Evolutionary conservation across 306 rosid species (phyloP).

Genomic region (Comarum palustre): DNA sequence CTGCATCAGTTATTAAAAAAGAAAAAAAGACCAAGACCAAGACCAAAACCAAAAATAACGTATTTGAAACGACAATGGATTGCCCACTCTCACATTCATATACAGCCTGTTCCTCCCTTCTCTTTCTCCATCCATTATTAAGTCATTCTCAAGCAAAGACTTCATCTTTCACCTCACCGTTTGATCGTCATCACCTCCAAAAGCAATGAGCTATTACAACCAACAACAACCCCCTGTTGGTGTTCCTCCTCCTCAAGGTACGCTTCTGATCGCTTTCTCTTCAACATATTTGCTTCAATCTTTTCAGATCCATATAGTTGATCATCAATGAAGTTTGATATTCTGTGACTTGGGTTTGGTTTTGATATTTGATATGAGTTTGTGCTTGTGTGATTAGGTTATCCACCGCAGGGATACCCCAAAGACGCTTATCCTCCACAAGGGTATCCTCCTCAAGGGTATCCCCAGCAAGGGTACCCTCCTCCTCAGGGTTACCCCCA

Average conservation of each 20-base stretch:
- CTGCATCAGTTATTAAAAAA: neutral
- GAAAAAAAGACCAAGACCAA: too few relatives aligned
- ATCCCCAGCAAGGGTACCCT: constrained; percentile 61
- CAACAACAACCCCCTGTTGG: constrained; percentile 93
- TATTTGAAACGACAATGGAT: neutral
- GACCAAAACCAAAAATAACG: neutral
- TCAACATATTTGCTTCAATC: neutral
- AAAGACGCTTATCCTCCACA: constrained; percentile 77
- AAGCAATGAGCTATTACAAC: constrained; percentile 68
- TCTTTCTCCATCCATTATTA: neutral
- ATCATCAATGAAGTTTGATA: neutral
- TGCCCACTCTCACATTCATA: neutral
- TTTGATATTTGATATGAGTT: neutral
- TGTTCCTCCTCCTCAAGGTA: constrained; percentile 91
- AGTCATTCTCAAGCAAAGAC: neutral
- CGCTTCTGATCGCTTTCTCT: too few relatives aligned
- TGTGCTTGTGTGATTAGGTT: constrained; percentile 42
- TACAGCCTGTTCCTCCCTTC: neutral
- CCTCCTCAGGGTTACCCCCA: constrained; percentile 47
- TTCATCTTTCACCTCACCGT: constrained; percentile 1
- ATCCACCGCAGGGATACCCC: constrained; percentile 72
- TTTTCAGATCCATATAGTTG: constrained; percentile 4
- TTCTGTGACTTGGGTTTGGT: neutral
- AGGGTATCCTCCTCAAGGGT: constrained; percentile 50
- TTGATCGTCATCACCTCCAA: neutral